Conservation (phyloP, 1,284 basidiomycete genomes). For the Flammula alnicola region DNA sequence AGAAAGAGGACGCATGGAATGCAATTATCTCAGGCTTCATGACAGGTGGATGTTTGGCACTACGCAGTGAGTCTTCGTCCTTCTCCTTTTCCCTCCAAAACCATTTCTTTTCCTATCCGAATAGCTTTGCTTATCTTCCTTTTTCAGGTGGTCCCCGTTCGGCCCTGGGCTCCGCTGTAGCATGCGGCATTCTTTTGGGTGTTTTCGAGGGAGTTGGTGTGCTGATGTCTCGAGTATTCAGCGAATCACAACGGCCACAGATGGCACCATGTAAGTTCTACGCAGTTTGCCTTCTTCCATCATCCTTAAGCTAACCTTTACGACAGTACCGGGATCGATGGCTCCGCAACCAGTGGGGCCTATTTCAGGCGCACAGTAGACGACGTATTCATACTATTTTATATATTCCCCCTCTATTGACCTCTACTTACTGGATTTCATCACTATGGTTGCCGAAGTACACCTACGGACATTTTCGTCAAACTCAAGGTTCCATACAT, state of each 20-base stretch:
- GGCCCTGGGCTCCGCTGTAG: slow-evolving; percentile 89
- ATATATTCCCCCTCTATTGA: slow-evolving; percentile 29
- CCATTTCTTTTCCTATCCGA: slow-evolving; percentile 1
- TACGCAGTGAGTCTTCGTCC: slow-evolving; percentile 77
- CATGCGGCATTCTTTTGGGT: slow-evolving; percentile 95
- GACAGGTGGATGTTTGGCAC: slow-evolving; percentile 95
- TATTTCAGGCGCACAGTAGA: slow-evolving; percentile 45
- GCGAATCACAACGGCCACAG: slow-evolving; percentile 80
- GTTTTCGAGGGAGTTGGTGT: slow-evolving; percentile 97
- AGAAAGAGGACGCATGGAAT: slow-evolving; percentile 99
- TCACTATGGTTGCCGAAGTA: not conserved
- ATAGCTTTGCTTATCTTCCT: not conserved
- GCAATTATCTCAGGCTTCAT: slow-evolving; percentile 98
- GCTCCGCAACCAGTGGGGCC: slow-evolving; percentile 37
- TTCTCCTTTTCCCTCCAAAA: not conserved
- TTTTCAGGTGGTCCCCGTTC: slow-evolving; percentile 86
- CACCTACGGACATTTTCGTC: not conserved
- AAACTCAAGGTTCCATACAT: not conserved
- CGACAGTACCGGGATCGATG: slow-evolving; percentile 43
- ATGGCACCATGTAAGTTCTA: slow-evolving; percentile 53
- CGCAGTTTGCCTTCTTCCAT: too few relatives aligned
- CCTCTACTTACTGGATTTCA: slow-evolving; percentile 9
- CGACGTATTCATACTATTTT: slow-evolving; percentile 31
- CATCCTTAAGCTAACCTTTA: not conserved
- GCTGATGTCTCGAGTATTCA: slow-evolving; percentile 82